Base-by-base conservation (phyloP, 768 basidiomycete genomes). In the Crassisporium funariophilum region DNA sequence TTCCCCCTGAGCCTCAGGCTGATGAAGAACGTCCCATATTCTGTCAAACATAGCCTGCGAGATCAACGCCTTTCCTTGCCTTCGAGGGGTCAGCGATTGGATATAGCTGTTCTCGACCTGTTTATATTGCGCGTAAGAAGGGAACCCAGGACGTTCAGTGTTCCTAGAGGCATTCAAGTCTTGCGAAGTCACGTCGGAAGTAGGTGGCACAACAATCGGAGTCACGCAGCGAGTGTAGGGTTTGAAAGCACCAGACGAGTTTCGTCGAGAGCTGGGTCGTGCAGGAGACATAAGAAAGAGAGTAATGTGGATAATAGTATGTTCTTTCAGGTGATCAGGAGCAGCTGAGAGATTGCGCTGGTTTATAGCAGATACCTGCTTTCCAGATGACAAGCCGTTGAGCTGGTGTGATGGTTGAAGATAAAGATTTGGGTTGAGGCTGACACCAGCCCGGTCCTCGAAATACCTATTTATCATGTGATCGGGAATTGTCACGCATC, bases 31-130 rank as follows among this genome's bases (percentile, higher is more conserved):
- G 53, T 81, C 77, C 78, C 84, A 84, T 64, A 90, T 83, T 35
- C 81, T 70, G 68, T 85, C 83, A 60, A 88, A 88, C 73, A 84
- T 73, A 23, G 66, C 66, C 56, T 83, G 84, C 10, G 80, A 81
- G 62, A 91, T 84, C 47, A 91, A 77, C 4, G 88, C 85, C 62
- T 90, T 91, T 27, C 79, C 79, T 39, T 71, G 72, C 35, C 73
- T 62, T 42, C 79, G 72, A 3, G 77, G 70, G 42, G 77, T 79
- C 22, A 91, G 76, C 13, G 76, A 75, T 15, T 61, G 56, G 41
- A 89, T 67, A 63, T 91, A 91, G 24, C 69, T 67, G 0, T 67
- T 62, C 55, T 86, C 79, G 56, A 86, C 74, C 27, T 68, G 61
- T 38, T 81, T 76, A 67, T 84, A 89, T 39, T 80, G 77, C 7